phyloP scores from a whole-genome alignment of 805 yeast species.

The Ogataea ganodermae region DNA sequence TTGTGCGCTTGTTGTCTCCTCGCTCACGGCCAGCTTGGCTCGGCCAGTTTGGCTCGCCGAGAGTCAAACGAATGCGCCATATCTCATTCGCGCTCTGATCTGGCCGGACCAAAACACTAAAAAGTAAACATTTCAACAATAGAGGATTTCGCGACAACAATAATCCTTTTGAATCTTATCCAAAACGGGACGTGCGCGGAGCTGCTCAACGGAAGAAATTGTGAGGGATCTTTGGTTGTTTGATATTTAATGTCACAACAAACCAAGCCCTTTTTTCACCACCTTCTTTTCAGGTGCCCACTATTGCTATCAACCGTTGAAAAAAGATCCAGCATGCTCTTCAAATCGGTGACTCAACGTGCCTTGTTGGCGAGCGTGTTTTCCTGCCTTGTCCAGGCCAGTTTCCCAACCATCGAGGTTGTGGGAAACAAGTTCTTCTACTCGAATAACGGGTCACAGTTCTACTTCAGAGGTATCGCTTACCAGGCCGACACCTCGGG shows the following conservation, averaged over 20 bases:
- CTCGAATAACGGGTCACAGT: constrained; percentile 77
- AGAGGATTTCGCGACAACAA: background rate
- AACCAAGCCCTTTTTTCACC: background rate
- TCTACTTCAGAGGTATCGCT: constrained; percentile 76
- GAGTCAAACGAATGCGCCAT: too few relatives aligned
- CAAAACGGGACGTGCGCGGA: background rate
- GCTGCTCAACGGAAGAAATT: background rate
- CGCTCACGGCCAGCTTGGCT: too few relatives aligned
- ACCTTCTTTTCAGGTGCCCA: background rate
- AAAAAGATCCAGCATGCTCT: constrained; percentile 31
- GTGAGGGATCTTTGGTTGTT: background rate
- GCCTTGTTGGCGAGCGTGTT: constrained; percentile 29
- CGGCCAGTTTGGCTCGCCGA: background rate
- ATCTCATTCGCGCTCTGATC: background rate
- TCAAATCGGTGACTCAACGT: constrained; percentile 35
- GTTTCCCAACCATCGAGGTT: constrained; percentile 65
- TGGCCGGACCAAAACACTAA: constrained; percentile 3
- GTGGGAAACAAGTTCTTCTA: constrained; percentile 78
- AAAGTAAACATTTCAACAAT: background rate
- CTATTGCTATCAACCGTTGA: too few relatives aligned
- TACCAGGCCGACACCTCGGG: constrained; percentile 70
- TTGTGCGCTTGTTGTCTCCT: background rate
- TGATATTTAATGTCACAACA: background rate
- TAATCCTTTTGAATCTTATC: background rate
- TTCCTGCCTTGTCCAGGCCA: constrained; percentile 30